Evolutionary conservation across 306 rosid species (phyloP), one percentile per base, ranked within the genome.

Genomic region (Oemleria cerasiformis): DNA sequence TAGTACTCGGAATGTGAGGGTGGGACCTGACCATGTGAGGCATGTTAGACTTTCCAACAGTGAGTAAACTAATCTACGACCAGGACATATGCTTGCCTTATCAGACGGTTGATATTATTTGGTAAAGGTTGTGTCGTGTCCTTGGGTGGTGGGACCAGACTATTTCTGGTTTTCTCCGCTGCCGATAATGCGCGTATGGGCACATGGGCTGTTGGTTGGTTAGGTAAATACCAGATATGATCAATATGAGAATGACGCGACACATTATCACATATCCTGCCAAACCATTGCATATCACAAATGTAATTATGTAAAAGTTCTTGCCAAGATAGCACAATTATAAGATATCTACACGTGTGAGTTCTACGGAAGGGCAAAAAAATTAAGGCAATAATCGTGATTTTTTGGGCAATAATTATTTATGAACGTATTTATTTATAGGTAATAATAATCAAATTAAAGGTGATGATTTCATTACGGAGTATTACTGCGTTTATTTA

Each of bases 191-290:
- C 59, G 79, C 60, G 71, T 17, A 42, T 10, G 8, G 1, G 65
- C 87, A 87, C 88, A 80, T 87, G 92, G 76, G 58, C 15, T 71
- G 87, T 73, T 44, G 71, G 82, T 59, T 17, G 58, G 11, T 65
- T 43, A 1, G 39, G 25, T 12, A 5, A 49, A 19, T 10, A 8
- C 17, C 2, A 30, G 19, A 17, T 58, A 58, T 14, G 63, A 58
- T 58, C 20, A 45, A 2, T 21, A 55, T 25, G 44, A 20, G 51
- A 13, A 16, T 5, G 40, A 55, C 47, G 1, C 47, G 47, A 44
- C 67, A 8, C 43, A 25, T 45, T 56, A 49, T 36, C 67, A 8
- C 43, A 25, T 45, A 65, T 48, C 49, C 8, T 42, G 65, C 75
- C 54, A 23, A 36, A 59, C 71, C 57, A n/a, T 4, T 1, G 51